Conservation (phyloP, 305 asterid genomes). For the Fraxinus velutina region DNA sequence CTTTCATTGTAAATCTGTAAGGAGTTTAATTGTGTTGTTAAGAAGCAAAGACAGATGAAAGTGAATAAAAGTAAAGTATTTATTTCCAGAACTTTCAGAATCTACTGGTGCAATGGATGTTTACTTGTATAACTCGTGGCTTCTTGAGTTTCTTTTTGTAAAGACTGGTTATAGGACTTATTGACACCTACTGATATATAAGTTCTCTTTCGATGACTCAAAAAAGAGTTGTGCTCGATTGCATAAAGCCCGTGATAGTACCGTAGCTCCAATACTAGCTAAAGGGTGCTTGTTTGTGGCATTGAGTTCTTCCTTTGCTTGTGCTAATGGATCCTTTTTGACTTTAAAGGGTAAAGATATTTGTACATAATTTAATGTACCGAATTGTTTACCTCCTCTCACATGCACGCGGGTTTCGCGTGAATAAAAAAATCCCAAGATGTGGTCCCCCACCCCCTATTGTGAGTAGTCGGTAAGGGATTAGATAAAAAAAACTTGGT, state of each 20-base stretch:
- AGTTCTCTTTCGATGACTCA: neutral
- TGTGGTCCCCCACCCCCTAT: too few relatives aligned
- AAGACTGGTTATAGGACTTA: neutral
- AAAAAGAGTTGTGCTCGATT: neutral
- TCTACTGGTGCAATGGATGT: neutral
- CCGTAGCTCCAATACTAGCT: neutral
- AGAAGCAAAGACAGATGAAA: conserved; percentile 8
- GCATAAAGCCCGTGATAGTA: neutral
- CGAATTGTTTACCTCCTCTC: too few relatives aligned
- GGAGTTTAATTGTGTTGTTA: conserved; percentile 5
- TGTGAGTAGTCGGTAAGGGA: too few relatives aligned
- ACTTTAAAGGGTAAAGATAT: too few relatives aligned
- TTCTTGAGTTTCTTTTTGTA: neutral
- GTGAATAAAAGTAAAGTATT: conserved; percentile 20
- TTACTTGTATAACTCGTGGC: neutral
- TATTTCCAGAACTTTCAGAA: neutral
- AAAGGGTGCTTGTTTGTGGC: neutral
- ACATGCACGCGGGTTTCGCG: too few relatives aligned
- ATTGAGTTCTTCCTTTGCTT: neutral
- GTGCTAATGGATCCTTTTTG: neutral
- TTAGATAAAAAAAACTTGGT: too few relatives aligned
- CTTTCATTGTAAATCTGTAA: conserved; percentile 13
- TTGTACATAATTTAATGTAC: too few relatives aligned
- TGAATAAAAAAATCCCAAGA: too few relatives aligned
- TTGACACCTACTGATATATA: neutral